phyloP scores from a whole-genome alignment of 1,139 yeast species.

The Scheffersomyces stambukii region DNA sequence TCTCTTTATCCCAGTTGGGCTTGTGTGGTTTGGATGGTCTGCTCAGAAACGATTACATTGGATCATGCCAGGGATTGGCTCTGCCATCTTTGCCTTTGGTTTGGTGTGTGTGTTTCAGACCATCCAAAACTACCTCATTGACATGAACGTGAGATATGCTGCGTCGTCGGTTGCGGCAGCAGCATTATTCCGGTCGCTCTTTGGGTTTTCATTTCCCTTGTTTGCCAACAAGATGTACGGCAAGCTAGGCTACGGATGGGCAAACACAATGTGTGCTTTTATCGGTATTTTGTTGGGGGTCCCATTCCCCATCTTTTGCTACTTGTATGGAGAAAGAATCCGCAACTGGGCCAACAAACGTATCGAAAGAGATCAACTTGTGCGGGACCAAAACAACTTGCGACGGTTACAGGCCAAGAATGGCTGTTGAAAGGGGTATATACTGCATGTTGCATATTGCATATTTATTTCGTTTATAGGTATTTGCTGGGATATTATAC shows the following conservation, averaged over 20 bases:
- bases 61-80: slow-evolving; percentile 46
- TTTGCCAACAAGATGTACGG: slow-evolving; percentile 39
- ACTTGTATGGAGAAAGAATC: slow-evolving; percentile 35
- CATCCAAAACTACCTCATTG: slow-evolving; percentile 41
- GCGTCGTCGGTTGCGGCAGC: slow-evolving; percentile 47
- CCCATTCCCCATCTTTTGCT: slow-evolving; percentile 43
- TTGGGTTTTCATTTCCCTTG: slow-evolving; percentile 42
- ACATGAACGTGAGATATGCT: slow-evolving; percentile 41
- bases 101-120: slow-evolving; percentile 43
- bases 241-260: slow-evolving; percentile 42
- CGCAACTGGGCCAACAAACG: slow-evolving; percentile 33
- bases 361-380: slow-evolving; percentile 29
- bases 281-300: slow-evolving; percentile 37
- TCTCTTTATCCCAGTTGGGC: slow-evolving; percentile 35
- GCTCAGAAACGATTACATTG: slow-evolving; percentile 38
- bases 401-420: slow-evolving; percentile 18
- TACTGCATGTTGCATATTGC: slow-evolving; percentile 3
- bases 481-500: no score
- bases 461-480: slow-evolving; percentile 1
- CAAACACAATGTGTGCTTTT: slow-evolving; percentile 41
- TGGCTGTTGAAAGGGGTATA: slow-evolving; percentile 2
- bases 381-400: slow-evolving; percentile 30
- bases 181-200: slow-evolving; percentile 40
- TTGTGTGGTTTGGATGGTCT: slow-evolving; percentile 47
- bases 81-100: slow-evolving; percentile 42